Conservation (phyloP, 345 rosid species). For the Camelina neglecta region DNA sequence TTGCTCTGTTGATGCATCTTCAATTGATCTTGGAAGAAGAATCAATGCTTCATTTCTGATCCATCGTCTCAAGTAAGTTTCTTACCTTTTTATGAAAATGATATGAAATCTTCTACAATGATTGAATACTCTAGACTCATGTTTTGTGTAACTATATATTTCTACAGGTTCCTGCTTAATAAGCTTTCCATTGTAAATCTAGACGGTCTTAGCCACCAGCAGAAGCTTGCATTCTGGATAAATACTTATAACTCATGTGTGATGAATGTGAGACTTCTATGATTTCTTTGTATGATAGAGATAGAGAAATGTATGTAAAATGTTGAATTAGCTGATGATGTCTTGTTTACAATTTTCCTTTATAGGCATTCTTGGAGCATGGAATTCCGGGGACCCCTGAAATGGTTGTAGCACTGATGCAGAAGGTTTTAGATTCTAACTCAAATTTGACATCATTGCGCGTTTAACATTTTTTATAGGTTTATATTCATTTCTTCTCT, state of each 20-base stretch:
- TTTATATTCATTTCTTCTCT: not conserved
- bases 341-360: constrained; percentile 4
- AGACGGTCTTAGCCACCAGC: constrained; percentile 81
- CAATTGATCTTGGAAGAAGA: constrained; percentile 64
- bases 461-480: not conserved
- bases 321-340: not conserved
- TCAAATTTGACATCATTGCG: not conserved
- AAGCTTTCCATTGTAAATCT: constrained; percentile 75
- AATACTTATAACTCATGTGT: constrained; percentile 85
- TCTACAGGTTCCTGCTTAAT: constrained; percentile 64
- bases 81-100: not conserved
- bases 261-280: constrained; percentile 66
- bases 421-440: constrained; percentile 60
- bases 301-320: not conserved
- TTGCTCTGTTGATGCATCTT: constrained; percentile 56
- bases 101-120: not conserved
- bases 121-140: constrained; percentile 19
- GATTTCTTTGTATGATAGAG: not conserved
- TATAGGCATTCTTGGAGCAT: constrained; percentile 77
- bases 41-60: constrained; percentile 61
- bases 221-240: constrained; percentile 97
- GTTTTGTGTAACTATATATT: constrained; percentile 22
- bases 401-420: constrained; percentile 81
- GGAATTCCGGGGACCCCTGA: constrained; percentile 84
- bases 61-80: constrained; percentile 76